Percentiles rank a stretch among this genome's conserved stretches.
phyloP scores from a whole-genome alignment of 2,329 filamentous ascomycete species.

The Epichloe festucae region DNA sequence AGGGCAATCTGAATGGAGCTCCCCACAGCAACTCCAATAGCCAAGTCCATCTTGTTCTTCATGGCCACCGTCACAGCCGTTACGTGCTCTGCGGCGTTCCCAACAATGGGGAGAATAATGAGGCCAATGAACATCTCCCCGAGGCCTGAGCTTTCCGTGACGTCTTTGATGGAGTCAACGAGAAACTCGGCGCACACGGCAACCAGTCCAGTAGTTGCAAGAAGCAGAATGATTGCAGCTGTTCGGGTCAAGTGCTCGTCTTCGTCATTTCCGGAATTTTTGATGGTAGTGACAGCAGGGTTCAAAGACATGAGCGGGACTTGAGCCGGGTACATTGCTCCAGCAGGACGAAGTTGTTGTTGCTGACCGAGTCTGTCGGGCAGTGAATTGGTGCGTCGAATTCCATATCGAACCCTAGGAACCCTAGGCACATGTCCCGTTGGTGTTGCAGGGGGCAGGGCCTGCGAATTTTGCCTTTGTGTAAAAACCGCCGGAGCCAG shows the following conservation, averaged over 20 bases:
- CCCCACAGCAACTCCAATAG: constrained; percentile 56
- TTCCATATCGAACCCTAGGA: constrained; percentile 46
- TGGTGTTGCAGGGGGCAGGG: constrained; percentile 16
- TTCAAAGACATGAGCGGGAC: constrained; percentile 26
- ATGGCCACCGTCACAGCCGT: constrained; percentile 58
- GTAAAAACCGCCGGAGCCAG: constrained; percentile 61
- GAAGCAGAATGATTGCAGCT: constrained; percentile 46
- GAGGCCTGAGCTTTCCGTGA: constrained; percentile 42
- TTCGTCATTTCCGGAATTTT: constrained; percentile 19
- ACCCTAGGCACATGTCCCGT: constrained; percentile 41
- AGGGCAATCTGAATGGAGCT: constrained; percentile 61
- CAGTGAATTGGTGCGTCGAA: constrained; percentile 61
- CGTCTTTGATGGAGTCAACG: constrained; percentile 52
- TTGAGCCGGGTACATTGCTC: constrained; percentile 35
- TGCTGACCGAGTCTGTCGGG: constrained; percentile 50
- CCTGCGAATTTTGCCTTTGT: constrained; percentile 23
- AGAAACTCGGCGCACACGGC: constrained; percentile 59
- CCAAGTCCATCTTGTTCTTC: constrained; percentile 67
- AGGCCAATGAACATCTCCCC: constrained; percentile 58
- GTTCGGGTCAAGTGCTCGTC: constrained; percentile 39
- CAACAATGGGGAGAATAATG: constrained; percentile 60
- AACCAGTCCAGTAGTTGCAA: constrained; percentile 52
- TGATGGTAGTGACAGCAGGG: constrained; percentile 15
- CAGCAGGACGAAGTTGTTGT: constrained; percentile 30
- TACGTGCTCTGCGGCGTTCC: constrained; percentile 61